Conservation (phyloP, 768 basidiomycete species). For the Chiua virens region DNA sequence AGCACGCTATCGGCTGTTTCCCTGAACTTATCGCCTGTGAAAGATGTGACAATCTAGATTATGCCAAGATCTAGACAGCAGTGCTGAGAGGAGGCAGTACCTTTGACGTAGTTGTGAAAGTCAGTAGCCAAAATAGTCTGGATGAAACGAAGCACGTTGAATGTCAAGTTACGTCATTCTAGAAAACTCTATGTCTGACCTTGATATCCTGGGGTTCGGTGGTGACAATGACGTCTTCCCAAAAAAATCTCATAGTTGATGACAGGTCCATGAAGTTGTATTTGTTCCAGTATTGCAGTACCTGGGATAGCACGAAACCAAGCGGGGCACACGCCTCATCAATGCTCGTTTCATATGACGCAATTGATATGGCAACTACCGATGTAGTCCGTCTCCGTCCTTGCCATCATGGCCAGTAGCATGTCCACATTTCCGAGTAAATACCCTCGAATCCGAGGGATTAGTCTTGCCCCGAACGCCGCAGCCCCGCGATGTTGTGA, state of each 20-base stretch:
- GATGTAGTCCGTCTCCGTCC: conserved; percentile 33
- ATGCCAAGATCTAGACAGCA: not conserved
- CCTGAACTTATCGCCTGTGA: conserved; percentile 34
- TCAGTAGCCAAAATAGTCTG: conserved; percentile 44
- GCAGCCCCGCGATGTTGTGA: conserved; percentile 20
- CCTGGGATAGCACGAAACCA: conserved; percentile 17
- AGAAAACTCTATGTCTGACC: conserved; percentile 11
- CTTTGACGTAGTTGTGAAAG: conserved; percentile 45
- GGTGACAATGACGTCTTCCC: conserved; percentile 51
- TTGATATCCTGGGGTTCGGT: conserved; percentile 49
- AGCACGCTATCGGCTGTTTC: conserved; percentile 34
- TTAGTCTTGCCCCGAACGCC: conserved; percentile 21
- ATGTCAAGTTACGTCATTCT: not conserved
- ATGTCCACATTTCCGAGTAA: conserved; percentile 37
- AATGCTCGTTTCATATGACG: not conserved
- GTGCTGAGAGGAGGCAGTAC: conserved; percentile 14
- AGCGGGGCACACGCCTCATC: not conserved
- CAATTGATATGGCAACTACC: conserved; percentile 21
- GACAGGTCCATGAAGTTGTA: conserved; percentile 24
- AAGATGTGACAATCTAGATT: not conserved
- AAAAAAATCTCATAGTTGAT: conserved; percentile 48
- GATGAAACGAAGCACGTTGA: not conserved
- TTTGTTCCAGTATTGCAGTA: conserved; percentile 21
- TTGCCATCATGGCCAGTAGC: conserved; percentile 19
- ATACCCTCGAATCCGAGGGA: conserved; percentile 34